Percentiles rank a stretch among this genome's conserved stretches.
Conservation (phyloP, 225 moss, liverwort and hornwort genomes). For the Straminergon stramineum region DNA sequence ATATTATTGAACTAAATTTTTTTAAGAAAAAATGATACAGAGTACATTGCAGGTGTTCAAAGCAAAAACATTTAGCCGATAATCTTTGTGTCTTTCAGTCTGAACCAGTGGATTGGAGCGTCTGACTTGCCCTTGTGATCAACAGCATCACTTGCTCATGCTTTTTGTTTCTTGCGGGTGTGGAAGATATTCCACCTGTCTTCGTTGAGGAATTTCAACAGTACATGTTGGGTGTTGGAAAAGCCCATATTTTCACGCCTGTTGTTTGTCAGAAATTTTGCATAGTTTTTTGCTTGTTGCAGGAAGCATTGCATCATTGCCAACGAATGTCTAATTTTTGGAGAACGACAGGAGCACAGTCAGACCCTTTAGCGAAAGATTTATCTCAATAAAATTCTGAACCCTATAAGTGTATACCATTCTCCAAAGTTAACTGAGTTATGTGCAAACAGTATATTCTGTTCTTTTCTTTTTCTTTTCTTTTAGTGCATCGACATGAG, state of each 20-base stretch:
- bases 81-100: no score
- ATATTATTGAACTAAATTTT: neutral
- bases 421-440: no score
- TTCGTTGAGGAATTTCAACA: neutral
- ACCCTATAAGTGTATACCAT: no score
- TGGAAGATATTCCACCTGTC: neutral
- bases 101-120: neutral
- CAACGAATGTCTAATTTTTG: no score
- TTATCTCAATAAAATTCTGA: no score
- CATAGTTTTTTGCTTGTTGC: neutral
- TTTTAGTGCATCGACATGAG: no score
- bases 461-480: no score
- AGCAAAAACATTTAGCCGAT: neutral
- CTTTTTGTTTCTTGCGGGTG: neutral
- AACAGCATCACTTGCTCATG: neutral
- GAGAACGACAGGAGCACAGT: no score
- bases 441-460: no score
- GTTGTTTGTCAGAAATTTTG: neutral
- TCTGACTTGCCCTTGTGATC: neutral
- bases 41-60: neutral
- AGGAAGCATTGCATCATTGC: no score
- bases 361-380: no score
- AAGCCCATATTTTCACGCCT: neutral
- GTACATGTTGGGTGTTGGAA: neutral
- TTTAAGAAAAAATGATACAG: neutral